These are phyloP conservation scores for Allomyces javanicus DNA, from an alignment of 192 early-diverging fungal species.

Conservation along the genomic window DNA sequence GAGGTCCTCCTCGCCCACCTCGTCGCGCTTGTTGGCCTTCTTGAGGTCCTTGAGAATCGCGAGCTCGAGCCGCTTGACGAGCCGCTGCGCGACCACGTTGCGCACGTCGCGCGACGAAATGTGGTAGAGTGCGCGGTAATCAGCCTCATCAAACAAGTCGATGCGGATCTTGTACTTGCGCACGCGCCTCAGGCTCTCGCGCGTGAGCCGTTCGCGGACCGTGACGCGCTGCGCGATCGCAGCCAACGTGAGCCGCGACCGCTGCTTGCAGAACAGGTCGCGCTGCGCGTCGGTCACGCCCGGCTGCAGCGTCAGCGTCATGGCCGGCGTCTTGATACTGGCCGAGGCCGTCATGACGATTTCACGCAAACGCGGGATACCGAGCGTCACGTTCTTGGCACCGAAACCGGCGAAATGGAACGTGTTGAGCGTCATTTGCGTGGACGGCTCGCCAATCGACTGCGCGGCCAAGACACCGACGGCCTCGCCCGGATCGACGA, in stretches of 20 bases:
- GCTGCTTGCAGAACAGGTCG: constrained; percentile 43
- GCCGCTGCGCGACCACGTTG: constrained; percentile 47
- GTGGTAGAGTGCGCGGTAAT: constrained; percentile 58
- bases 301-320: constrained; percentile 61
- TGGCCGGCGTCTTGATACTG: constrained; percentile 76
- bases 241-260: constrained; percentile 51
- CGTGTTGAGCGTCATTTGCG: constrained; percentile 99
- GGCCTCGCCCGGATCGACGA: constrained; percentile 93
- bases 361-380: constrained; percentile 98
- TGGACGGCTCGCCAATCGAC: constrained; percentile 95
- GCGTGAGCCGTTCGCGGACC: constrained; percentile 54
- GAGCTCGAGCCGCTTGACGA: constrained; percentile 50
- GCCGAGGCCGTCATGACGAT: constrained; percentile 96
- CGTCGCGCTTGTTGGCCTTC: constrained; percentile 13
- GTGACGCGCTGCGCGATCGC: constrained; percentile 73
- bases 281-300: constrained; percentile 44
- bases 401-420: constrained; percentile 97
- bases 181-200: constrained; percentile 27
- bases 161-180: constrained; percentile 66
- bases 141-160: constrained; percentile 62
- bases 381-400: constrained; percentile 97
- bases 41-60: constrained; percentile 63
- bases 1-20: constrained; percentile 3
- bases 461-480: constrained; percentile 95
- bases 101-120: constrained; percentile 46